phyloP scores from a whole-genome alignment of 352 stramenopile species.

The Phytopythium cucurbitacearum region DNA sequence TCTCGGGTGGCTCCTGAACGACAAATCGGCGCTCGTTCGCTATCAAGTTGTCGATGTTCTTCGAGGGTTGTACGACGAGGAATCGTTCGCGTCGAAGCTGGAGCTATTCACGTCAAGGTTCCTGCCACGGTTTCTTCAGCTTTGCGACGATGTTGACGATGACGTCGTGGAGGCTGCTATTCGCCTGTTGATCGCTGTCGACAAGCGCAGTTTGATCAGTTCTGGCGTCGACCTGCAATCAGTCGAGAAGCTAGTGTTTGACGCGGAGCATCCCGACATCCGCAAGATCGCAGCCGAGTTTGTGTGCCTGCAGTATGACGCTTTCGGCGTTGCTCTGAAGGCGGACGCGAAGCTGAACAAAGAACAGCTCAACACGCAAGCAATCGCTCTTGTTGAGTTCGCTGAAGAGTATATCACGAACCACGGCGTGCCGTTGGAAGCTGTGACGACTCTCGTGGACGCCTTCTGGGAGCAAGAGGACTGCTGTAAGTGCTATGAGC shows the following conservation, averaged over 20 bases:
- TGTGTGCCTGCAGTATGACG: constrained; percentile 85
- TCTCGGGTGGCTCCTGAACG: constrained; percentile 93
- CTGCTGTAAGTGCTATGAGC: constrained; percentile 55
- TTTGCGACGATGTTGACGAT: constrained; percentile 81
- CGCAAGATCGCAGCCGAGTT: constrained; percentile 81
- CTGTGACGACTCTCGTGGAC: constrained; percentile 75
- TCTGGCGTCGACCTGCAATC: constrained; percentile 71
- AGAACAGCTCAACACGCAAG: constrained; percentile 82
- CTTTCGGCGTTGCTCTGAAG: constrained; percentile 72
- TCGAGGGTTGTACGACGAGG: constrained; percentile 76
- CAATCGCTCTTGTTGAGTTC: constrained; percentile 88
- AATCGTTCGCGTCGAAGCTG: constrained; percentile 55
- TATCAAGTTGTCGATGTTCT: constrained; percentile 81
- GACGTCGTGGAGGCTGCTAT: constrained; percentile 66
- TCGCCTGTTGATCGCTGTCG: constrained; percentile 69
- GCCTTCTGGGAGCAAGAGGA: constrained; percentile 85
- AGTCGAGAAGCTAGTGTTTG: constrained; percentile 81
- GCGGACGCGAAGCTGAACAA: constrained; percentile 62
- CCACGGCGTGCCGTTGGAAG: constrained; percentile 44
- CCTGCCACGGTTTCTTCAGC: constrained; percentile 66
- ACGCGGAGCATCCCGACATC: constrained; percentile 64
- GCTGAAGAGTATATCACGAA: constrained; percentile 82
- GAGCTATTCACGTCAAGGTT: constrained; percentile 81
- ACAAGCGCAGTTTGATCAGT: constrained; percentile 80
- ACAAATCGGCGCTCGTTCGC: constrained; percentile 86